Percentiles rank a stretch among this genome's conserved stretches.
Evolutionary conservation across 306 rosid species (phyloP).

Genomic region (Coriaria nepalensis): DNA sequence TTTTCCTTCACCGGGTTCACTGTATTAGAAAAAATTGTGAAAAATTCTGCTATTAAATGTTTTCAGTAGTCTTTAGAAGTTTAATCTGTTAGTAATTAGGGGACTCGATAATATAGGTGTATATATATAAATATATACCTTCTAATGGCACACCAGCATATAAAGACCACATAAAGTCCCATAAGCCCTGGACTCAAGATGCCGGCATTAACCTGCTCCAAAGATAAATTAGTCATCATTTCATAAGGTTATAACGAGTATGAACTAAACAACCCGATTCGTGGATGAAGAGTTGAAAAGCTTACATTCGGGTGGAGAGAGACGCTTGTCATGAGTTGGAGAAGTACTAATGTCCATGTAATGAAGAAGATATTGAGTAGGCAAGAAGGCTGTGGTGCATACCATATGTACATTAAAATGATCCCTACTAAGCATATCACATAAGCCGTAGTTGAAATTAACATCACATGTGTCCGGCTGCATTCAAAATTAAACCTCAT

Average conservation of each 20-base stretch:
- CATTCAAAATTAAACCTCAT: background rate
- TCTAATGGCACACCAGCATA: slow-evolving; percentile 96
- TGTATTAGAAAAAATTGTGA: slow-evolving; percentile 10
- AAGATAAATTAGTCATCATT: slow-evolving; percentile 1
- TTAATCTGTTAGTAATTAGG: too few species aligned
- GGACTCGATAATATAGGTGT: too few species aligned
- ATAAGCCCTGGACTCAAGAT: slow-evolving; percentile 79
- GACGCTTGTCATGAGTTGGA: slow-evolving; percentile 87
- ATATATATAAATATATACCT: slow-evolving; percentile 25
- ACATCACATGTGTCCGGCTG: slow-evolving; percentile 75
- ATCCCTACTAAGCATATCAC: slow-evolving; percentile 66
- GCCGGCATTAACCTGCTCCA: slow-evolving; percentile 65
- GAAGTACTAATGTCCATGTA: slow-evolving; percentile 82
- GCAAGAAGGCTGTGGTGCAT: slow-evolving; percentile 83
- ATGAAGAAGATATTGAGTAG: slow-evolving; percentile 87
- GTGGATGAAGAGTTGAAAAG: too few species aligned
- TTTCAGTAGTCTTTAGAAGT: too few species aligned
- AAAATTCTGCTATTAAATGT: too few species aligned
- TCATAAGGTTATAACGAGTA: too few species aligned
- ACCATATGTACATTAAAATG: slow-evolving; percentile 84
- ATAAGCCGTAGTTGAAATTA: slow-evolving; percentile 58
- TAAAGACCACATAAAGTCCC: slow-evolving; percentile 88
- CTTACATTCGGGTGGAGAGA: slow-evolving; percentile 87
- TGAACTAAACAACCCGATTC: background rate
- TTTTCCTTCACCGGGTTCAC: slow-evolving; percentile 67